Base-by-base conservation (phyloP, 257 asterid species). In the Handroanthus guayacan region DNA sequence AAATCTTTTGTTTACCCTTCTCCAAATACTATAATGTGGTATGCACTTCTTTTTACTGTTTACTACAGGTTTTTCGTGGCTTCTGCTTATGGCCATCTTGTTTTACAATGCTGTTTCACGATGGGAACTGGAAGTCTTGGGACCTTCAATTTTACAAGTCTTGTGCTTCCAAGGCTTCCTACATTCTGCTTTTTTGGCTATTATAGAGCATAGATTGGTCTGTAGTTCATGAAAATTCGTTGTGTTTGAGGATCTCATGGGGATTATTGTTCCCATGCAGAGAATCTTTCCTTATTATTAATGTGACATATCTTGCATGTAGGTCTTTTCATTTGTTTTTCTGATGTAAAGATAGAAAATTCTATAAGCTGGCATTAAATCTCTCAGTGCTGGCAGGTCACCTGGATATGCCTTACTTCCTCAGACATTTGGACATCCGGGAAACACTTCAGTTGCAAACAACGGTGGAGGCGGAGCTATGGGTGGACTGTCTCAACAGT, bases 1-100 rank as follows among this genome's bases (percentile, higher is more conserved):
- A 95, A 91, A 84, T 95, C 99, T 74, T 95, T 89, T 80, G 99
- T 95, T 67, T 95, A 95, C 84, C 97, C 99, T 39, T 89, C 96
- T 78, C 86, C 87, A 43, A 89, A 82, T 83, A 54, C 82, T 41
- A 73, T 80, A 45, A 31, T 34, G 63, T 84, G 97, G 99, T 92
- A 87, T 72, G 78, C 72, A 74, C 45, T 14, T 41, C 75, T 79
- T 75, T 72, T 62, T 36, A 41, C 67, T 47, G 14, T 77, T 81
- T 12, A 36, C 61, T 52, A 5, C 69, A 36, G 41, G 25, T 61
- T 72, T 44, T 57, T 79, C 20, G 55, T 63, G 61, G 34, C 45
- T 50, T 69, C 66, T 74, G 60, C 56, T 37, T 87, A 82, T 63
- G 71, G 48, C 69, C 54, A 39, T 79, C 71, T 78, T 60, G 52